Evolutionary conservation across 176 grass and related monocot genomes (phyloP).

Genomic region (Carex pumila): DNA sequence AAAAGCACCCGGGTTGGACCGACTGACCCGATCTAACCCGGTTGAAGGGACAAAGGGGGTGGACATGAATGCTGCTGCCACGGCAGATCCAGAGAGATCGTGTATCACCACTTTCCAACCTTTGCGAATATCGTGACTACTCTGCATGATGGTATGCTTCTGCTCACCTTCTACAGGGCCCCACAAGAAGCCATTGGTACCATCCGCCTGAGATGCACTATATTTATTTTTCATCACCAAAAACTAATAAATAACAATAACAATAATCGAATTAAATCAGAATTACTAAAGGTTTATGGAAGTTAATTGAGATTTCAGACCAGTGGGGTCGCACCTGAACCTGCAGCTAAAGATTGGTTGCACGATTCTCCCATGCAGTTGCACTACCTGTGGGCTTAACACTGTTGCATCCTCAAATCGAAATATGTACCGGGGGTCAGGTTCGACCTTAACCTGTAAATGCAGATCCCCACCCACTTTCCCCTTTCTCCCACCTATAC

Average conservation of each 20-base stretch:
- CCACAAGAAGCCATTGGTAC: conserved; percentile 30
- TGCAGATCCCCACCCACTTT: conserved; percentile 43
- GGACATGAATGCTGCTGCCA: conserved; percentile 77
- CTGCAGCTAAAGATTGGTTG: conserved; percentile 93
- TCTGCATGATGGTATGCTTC: conserved; percentile 26
- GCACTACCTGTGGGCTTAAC: conserved; percentile 63
- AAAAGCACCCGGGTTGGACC: conserved; percentile 85
- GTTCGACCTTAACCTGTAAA: conserved; percentile 52
- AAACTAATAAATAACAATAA: not conserved
- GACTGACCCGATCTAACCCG: conserved; percentile 59
- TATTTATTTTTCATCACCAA: conserved; percentile 5
- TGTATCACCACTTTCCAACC: conserved; percentile 87
- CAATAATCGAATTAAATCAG: not conserved
- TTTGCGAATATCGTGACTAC: conserved; percentile 46
- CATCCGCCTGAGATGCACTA: conserved; percentile 50
- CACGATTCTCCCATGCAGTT: conserved; percentile 39
- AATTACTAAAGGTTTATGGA: not conserved
- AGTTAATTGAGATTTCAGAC: conserved; percentile 17
- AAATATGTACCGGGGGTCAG: conserved; percentile 71
- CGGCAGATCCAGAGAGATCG: conserved; percentile 77
- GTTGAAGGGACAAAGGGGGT: conserved; percentile 86
- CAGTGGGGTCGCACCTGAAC: conserved; percentile 56
- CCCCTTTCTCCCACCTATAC: conserved; percentile 39
- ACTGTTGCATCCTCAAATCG: conserved; percentile 59
- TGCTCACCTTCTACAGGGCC: conserved; percentile 32